Evolutionary conservation across 306 rosid species (phyloP).

Genomic region (Lotus japonicus): DNA sequence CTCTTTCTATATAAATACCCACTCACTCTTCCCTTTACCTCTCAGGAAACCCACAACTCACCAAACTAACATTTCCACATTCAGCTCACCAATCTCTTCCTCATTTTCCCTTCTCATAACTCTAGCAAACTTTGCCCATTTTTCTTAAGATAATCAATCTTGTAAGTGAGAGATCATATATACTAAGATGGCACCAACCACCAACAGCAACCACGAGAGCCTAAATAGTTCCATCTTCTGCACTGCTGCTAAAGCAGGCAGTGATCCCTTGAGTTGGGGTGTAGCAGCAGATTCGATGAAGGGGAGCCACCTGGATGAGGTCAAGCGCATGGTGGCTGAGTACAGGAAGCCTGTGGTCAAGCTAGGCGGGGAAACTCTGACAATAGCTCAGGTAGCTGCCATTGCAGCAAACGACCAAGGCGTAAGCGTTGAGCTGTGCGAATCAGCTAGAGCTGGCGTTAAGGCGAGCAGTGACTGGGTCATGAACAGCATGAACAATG

Average conservation of each 20-base stretch:
- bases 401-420: conserved; percentile 34
- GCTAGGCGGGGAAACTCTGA: conserved; percentile 65
- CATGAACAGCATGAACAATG: conserved; percentile 65
- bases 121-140: too few species aligned
- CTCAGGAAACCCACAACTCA: conserved; percentile 24
- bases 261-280: conserved; percentile 71
- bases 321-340: conserved; percentile 83
- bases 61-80: too few species aligned
- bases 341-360: conserved; percentile 51
- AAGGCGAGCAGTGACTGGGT: conserved; percentile 97
- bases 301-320: conserved; percentile 82
- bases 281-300: conserved; percentile 53
- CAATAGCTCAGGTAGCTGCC: conserved; percentile 86
- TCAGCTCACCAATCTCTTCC: background rate
- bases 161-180: too few species aligned
- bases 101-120: background rate
- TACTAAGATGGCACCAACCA: conserved; percentile 29
- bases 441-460: conserved; percentile 62
- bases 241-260: background rate
- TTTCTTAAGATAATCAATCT: too few species aligned
- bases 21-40: background rate
- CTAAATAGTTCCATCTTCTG: conserved; percentile 39
- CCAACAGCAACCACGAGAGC: conserved; percentile 21
- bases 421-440: conserved; percentile 58
- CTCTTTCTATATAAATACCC: conserved; percentile 37